Evolutionary conservation across 73 alveolate species (phyloP), one percentile per base, ranked within the genome.

Genomic region (Paramecium sexaurelia): DNA sequence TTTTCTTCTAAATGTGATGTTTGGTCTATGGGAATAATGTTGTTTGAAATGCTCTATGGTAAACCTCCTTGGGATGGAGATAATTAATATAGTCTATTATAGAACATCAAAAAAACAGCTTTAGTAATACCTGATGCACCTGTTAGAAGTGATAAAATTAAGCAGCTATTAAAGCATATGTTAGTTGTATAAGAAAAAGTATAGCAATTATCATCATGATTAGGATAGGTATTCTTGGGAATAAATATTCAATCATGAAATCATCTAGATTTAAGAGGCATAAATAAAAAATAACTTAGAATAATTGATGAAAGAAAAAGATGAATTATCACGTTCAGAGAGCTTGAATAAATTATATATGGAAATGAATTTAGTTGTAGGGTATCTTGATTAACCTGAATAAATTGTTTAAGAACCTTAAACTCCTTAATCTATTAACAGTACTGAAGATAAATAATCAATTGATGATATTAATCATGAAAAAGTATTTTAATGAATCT

Each of bases 51-150:
- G 94, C 83, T 88, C 15, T 88, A 88, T 68, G 94, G 94, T 9
- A 68, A 37, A 36, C 85, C 94, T 24, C 94, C 94, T 41, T 88
- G 94, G 94, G 87, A 68, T 69, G 94, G 94, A 43, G 94, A 88
- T 6, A 88, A 82, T 8, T 88, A 88, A 88, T 75, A 55, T 41
- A 88, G 66, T 75, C 67, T 88, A 13, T 66, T 69, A 7, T 27
- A 67, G 73, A 88, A 88, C 40, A 88, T 88, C 17, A 88, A 69
- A 37, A 41, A 29, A 24, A 68, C 37, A 5, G 56, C 89, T 20
- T 66, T 88, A 37, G 39, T 35, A 56, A 33, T 88, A 35, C 94
- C 94, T 7, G 94, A 88, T 37, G 73, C 78, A 13, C 94, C 94
- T 6, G 87, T 51, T 32, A 67, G 94, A 88, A 88, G 94, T 71